Evolutionary conservation across 345 rosid species (phyloP), one percentile per base, ranked within the genome.

Genomic region (Jatropha curcas): DNA sequence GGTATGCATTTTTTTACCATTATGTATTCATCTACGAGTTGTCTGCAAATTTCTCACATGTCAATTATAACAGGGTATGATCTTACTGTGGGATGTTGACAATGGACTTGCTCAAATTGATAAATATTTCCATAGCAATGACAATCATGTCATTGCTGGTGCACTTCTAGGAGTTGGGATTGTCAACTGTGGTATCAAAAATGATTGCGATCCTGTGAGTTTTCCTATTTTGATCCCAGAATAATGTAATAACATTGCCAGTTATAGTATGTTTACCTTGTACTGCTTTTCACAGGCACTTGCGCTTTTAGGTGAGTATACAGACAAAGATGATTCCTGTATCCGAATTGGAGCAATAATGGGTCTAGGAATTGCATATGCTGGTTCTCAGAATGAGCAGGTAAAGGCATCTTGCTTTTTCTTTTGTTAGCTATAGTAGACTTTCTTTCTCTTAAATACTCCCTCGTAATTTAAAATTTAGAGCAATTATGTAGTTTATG

Each of bases 131-230:
- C 97, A 95, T 65, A 86, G 88, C 76, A 87, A 74, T 56, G 98
- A 95, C 76, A 93, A 80, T 78, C 88, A 94, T 53, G 86, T 93
- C 25, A 87, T 88, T 74, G 89, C 97, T 68, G 97, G 98, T 78
- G 99, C 99, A 41, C 71, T 93, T 59, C 80, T 95, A 55, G 99
- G 97, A 62, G 97, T 89, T 85, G 99, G 98, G 50, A 86, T 95
- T 35, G 93, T 90, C 67, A 95, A 90, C 57, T 95, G 99, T 66
- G 82, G 93, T 69, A 75, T 89, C 56, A 93, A 82, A 77, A 85
- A 88, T 80, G 98, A 95, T 24, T 95, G 96, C 56, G 97, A 95
- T 60, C 99, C 99, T 67, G 97, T 92, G 76, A 87, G 98, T 84
- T 70, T 37, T 59, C 56, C 24, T 22, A 19, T 2, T 28, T 9